Evolutionary conservation across 352 stramenopile species (phyloP), one percentile per base, ranked within the genome.

Genomic region (Phytophthora ohioensis): DNA sequence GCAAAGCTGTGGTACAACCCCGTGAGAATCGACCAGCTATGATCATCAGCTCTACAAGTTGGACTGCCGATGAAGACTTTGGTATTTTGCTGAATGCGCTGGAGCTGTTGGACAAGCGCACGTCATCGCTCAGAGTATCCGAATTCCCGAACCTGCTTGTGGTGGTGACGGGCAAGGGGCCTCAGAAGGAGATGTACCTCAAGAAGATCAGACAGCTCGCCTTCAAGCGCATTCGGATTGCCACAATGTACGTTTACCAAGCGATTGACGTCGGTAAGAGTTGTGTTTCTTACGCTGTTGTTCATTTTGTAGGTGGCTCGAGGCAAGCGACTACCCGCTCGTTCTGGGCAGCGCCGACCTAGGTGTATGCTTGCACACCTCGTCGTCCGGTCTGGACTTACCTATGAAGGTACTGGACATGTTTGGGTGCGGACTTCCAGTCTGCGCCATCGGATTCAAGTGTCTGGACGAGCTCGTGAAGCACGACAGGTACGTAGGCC

Each of bases 391-490:
- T 1, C 78, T 99, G 36, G 98, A 99, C 80, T 78, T 99, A 45
- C 98, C 98, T 5, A 99, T 99, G 98, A 99, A 99, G 64, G 97
- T 99, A 46, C 81, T 99, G 36, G 98, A 99, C 81, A 99, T 99
- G 94, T 99, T 99, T 86, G 98, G 98, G 38, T 98, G 92, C 63
- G 87, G 91, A 12, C 82, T 99, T 38, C 98, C 98, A 15, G 98
- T 99, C 0, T 99, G 96, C 71, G 98, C 98, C 3, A 88, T 98
- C 35, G 81, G 80, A 43, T 99, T 99, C 85, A 80, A 92, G 56
- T 99, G 96, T 67, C 76, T 99, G n/a, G 72, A 81, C 34, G 98
- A 99, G 76, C 91, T 99, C 9, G 97, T 99, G 10, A 73, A 96
- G 67, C 92, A 99, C 82, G 85, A 92, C 53, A 81, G 90, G 54